Base-by-base conservation (phyloP, 2,329 filamentous ascomycete genomes). In the Hymenoscyphus salicellus region DNA sequence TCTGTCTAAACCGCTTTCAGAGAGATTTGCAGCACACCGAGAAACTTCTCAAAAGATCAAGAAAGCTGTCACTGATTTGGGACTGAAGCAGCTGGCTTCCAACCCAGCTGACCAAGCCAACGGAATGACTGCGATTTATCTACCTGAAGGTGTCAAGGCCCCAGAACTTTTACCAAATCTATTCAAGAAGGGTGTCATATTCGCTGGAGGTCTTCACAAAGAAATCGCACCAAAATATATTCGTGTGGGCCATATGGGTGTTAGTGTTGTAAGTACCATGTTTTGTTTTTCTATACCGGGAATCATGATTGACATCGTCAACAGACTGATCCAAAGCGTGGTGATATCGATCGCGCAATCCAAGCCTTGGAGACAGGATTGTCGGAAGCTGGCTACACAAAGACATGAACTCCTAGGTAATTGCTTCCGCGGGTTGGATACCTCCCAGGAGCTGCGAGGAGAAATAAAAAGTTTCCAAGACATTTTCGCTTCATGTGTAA, bases 161-260 rank as follows among this genome's bases (percentile, higher is more conserved):
- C 85, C 93, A 2, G 91, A 97, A 70, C 82, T 99, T 38, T 83
- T 99, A 61, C 93, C 95, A 14, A 93, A 87, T 75, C 81, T 99
- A 68, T 79, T 92, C 68, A 91, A 91, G 81, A 93, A 90, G 78
- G 93, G 93, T 33, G 91, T 99, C 49, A 86, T 99, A 66, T 98
- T 98, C 76, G 95, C 95, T 28, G 95, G 93, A 65, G 95, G 95
- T 66, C 84, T 99, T 72, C 95, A 99, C 83, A 97, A 95, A 84
- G 92, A 96, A 77, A 96, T 97, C 77, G 93, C 91, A 2, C 82
- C 90, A 68, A 95, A 91, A 81, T 99, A 99, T 78, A 91, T 99
- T 71, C 88, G 95, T 32, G 95, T 99, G 74, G 95, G 95, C 55
- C 95, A 98, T 78, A 99, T 99, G 95, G 95, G 95, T 71, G 92